Base-by-base conservation (phyloP, 108 stramenopile genomes). In the Nitzschia sp. region DNA sequence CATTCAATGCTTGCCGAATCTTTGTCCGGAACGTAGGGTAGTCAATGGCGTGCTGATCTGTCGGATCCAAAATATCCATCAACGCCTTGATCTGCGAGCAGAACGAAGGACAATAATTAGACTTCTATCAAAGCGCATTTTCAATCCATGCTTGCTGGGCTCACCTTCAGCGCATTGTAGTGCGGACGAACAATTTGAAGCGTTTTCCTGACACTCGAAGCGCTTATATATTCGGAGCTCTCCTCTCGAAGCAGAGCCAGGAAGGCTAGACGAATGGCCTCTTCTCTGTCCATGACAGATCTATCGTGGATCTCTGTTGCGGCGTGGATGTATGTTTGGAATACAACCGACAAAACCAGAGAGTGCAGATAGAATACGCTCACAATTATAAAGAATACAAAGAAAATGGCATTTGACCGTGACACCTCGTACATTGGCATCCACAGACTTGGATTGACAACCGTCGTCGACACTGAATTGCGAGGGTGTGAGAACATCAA, bases 261-360 rank as follows among this genome's bases (percentile, higher is more conserved):
- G 51, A 75, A 87, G 17, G 86, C 73, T 17, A 74, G 70, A 23
- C 68, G 72, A 33, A 84, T 54, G 8, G 78, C 68, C 21, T 82
- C 76, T 59, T 87, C 80, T 34, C 82, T 45, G 46, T 84, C 80
- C 23, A 29, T 42, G 17, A 55, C 35, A 2, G 78, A 23, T 30
- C 75, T 64, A 15, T 79, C 71, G 36, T 77, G 82, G 33, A 83
- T 79, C 17, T 68, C 78, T 0, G 63, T 68, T 8, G 76, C 54
- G 23, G 80, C 80, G 21, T 79, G 78, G 6, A 87, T 82, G 71
- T 82, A 87, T 9, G 80, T 82, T 54, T 82, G 81, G 30, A 87
- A 87, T 1, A 87, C 86, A 35, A 83, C 86, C 1, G 80, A 79
- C 1, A 87, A 72, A 5, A 87, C 82, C 35, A 83, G 66, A 0